Conservation (phyloP, 257 asterid genomes). For the Solanum sitiens region DNA sequence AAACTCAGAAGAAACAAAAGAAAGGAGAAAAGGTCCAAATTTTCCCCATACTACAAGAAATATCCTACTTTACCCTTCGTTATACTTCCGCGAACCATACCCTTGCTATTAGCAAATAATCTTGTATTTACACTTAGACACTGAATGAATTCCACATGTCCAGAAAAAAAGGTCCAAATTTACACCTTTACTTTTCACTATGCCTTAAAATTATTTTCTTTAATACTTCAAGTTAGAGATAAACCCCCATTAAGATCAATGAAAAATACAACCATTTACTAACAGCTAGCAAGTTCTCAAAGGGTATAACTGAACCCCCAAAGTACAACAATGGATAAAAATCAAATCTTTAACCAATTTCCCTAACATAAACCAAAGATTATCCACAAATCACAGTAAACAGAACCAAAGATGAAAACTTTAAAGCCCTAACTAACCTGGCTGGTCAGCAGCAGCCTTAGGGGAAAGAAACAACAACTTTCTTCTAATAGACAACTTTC, state of each 20-base stretch:
- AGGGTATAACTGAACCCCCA: neutral
- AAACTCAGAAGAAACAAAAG: neutral
- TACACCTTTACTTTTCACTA: neutral
- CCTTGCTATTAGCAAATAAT: neutral
- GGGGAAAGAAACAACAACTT: conserved; percentile 39
- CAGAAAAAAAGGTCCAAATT: neutral
- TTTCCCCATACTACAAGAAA: neutral
- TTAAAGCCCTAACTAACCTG: conserved; percentile 42
- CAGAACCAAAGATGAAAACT: neutral
- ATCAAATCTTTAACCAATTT: neutral
- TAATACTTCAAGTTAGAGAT: neutral
- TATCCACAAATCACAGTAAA: neutral
- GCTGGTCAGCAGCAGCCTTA: conserved; percentile 71
- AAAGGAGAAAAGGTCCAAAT: neutral
- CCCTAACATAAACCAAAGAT: neutral
- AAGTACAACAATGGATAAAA: neutral
- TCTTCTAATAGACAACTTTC: conserved; percentile 22
- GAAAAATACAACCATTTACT: neutral
- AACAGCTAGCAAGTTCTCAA: neutral
- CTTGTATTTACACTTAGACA: neutral
- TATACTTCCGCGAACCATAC: neutral
- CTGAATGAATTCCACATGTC: neutral
- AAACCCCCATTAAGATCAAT: neutral
- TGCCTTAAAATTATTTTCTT: neutral
- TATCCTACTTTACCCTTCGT: neutral